Conservation (phyloP, 2,329 filamentous ascomycete genomes). For the Parastagonospora avenae region DNA sequence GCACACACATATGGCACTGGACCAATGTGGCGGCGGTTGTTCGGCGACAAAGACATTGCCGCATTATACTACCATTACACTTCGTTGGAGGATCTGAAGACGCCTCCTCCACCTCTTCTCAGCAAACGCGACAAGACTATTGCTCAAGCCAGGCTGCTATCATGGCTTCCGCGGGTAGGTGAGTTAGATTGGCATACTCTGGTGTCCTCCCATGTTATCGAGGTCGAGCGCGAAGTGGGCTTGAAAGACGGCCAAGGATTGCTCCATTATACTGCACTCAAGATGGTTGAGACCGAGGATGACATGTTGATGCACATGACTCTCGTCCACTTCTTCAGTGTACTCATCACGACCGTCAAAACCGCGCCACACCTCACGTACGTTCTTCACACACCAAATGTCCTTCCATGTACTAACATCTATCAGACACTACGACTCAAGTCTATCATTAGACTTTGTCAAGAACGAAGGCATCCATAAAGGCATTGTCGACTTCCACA, state of each 20-base stretch:
- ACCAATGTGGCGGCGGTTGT: conserved; percentile 66
- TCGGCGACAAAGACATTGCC: conserved; percentile 65
- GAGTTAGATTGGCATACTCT: conserved; percentile 61
- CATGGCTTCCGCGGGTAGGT: conserved; percentile 61
- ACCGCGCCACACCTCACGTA: conserved; percentile 37
- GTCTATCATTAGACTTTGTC: conserved; percentile 59
- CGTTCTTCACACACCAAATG: conserved; percentile 3
- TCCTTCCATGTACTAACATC: conserved; percentile 4
- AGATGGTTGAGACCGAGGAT: conserved; percentile 61
- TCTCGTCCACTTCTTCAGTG: conserved; percentile 62
- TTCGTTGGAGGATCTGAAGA: conserved; percentile 49
- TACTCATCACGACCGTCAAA: conserved; percentile 55
- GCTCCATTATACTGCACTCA: conserved; percentile 59
- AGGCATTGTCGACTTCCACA: conserved; percentile 56
- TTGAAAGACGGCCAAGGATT: conserved; percentile 47
- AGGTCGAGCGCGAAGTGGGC: conserved; percentile 55
- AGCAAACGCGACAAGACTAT: conserved; percentile 61
- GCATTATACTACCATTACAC: conserved; percentile 61
- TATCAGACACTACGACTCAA: conserved; percentile 43
- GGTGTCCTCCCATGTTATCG: conserved; percentile 55
- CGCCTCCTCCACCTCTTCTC: conserved; percentile 41
- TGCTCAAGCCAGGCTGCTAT: conserved; percentile 64
- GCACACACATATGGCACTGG: conserved; percentile 36
- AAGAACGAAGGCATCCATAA: conserved; percentile 57
- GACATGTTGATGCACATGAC: conserved; percentile 67